Conservation (phyloP, 305 asterid species). For the Fraxinus nigra region DNA sequence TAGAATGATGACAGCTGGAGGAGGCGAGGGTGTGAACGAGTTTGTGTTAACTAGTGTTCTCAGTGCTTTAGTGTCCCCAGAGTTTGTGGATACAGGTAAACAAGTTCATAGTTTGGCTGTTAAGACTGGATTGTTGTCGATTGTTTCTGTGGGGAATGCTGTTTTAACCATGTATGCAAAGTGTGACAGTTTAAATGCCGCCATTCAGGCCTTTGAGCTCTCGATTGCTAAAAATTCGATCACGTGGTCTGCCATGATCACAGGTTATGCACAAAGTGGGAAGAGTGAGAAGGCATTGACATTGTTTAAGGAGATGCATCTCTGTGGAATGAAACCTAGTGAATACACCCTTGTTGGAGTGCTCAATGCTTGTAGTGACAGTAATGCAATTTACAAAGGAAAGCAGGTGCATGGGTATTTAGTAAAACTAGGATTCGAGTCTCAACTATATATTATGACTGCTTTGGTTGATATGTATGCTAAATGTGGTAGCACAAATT, state of each 20-base stretch:
- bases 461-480: constrained; percentile 94
- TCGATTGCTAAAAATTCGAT: constrained; percentile 57
- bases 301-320: constrained; percentile 72
- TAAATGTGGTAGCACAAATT: constrained; percentile 60
- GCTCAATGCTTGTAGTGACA: constrained; percentile 78
- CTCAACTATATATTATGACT: constrained; percentile 70
- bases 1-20: constrained; percentile 36
- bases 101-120: constrained; percentile 63
- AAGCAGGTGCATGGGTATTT: constrained; percentile 66
- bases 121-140: constrained; percentile 42
- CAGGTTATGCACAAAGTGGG: constrained; percentile 78
- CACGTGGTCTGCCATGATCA: constrained; percentile 90
- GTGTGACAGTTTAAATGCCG: constrained; percentile 56
- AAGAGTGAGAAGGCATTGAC: constrained; percentile 58
- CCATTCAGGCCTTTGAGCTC: constrained; percentile 50
- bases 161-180: constrained; percentile 76
- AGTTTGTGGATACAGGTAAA: constrained; percentile 46
- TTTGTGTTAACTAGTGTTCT: constrained; percentile 72
- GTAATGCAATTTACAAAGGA: constrained; percentile 47
- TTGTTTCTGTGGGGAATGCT: constrained; percentile 73
- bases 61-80: constrained; percentile 52
- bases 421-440: constrained; percentile 62
- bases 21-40: constrained; percentile 53
- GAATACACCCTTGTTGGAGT: constrained; percentile 88
- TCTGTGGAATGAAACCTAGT: constrained; percentile 56